Evolutionary conservation across 2,329 filamentous ascomycete species (phyloP).

Genomic region (Aaosphaeria arxii): DNA sequence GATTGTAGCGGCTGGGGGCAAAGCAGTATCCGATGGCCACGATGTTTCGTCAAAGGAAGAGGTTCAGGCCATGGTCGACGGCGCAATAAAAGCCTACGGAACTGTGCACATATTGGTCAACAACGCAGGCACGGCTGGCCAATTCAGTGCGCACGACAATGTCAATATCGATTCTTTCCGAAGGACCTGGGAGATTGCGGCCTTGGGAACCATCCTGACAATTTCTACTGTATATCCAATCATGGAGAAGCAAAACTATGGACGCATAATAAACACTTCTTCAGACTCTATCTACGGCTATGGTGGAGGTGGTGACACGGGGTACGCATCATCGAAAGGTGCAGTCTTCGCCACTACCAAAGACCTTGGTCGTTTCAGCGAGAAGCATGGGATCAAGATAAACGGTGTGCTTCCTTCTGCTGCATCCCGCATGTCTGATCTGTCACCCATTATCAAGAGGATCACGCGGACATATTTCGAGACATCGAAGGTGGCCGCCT

Average conservation of each 20-base stretch:
- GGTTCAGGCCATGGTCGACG: neutral
- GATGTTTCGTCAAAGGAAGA: neutral
- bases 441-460: neutral
- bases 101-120: neutral
- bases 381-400: neutral
- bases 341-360: neutral
- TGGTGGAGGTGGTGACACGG: neutral
- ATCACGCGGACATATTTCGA: neutral
- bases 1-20: neutral
- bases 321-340: neutral
- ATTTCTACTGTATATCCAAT: neutral
- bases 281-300: neutral
- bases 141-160: neutral
- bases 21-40: neutral
- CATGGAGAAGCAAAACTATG: neutral
- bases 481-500: neutral
- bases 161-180: neutral
- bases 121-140: neutral
- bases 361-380: neutral
- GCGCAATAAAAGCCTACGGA: neutral
- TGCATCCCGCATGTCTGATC: neutral
- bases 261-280: neutral
- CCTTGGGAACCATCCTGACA: neutral
- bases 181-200: neutral
- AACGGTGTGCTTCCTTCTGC: neutral